phyloP scores from a whole-genome alignment of 176 grass and related monocot genomes.

The Puya raimondii region DNA sequence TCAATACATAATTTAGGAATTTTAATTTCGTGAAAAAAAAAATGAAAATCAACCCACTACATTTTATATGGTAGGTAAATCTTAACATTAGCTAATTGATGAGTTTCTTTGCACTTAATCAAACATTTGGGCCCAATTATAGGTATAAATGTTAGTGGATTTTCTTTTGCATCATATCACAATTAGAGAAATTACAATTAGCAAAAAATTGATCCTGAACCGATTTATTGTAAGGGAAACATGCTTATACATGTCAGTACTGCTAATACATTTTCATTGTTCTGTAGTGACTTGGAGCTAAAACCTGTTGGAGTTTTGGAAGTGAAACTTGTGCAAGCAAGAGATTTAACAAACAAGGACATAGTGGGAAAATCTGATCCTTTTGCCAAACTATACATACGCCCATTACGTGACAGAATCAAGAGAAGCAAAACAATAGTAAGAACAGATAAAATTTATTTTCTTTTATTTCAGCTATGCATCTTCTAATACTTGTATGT shows the following conservation, averaged over 20 bases:
- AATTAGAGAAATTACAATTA: too few species aligned
- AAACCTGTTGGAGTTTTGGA: conserved; percentile 89
- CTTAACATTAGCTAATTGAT: too few species aligned
- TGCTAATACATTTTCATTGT: conserved; percentile 22
- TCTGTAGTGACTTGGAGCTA: conserved; percentile 77
- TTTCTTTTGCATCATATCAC: too few species aligned
- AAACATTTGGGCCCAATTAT: too few species aligned
- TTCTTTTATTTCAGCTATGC: conserved; percentile 14
- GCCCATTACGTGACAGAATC: conserved; percentile 69
- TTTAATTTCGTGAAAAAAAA: too few species aligned
- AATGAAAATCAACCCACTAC: too few species aligned
- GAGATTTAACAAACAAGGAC: conserved; percentile 82
- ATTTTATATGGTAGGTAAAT: too few species aligned
- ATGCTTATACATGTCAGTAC: neutral
- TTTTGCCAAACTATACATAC: conserved; percentile 67
- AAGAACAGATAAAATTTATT: conserved; percentile 33
- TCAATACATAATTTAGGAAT: too few species aligned
- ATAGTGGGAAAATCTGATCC: conserved; percentile 94
- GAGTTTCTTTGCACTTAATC: too few species aligned
- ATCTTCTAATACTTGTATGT: conserved; percentile 27
- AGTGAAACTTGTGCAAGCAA: conserved; percentile 96
- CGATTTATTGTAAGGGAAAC: neutral
- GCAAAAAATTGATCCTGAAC: too few species aligned
- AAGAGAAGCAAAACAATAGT: conserved; percentile 98
- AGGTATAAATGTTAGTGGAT: too few species aligned